Evolutionary conservation across 2,329 filamentous ascomycete genomes (phyloP), one percentile per base, ranked within the genome.

Genomic region (Penicillium sp.): DNA sequence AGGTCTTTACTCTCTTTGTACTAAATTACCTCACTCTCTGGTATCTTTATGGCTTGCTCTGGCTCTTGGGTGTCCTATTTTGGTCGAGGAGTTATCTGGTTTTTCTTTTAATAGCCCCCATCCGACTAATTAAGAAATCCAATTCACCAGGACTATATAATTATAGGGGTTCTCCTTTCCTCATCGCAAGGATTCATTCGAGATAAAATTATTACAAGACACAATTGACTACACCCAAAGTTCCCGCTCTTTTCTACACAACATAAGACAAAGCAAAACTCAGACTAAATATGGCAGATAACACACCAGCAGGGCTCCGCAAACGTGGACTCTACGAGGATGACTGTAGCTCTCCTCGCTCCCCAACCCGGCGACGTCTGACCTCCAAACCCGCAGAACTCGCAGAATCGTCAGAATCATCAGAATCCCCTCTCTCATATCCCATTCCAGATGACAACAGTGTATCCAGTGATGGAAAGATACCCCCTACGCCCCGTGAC

Each of bases 401-500:
- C 6, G 12, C 13, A 38, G 9, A 23, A 9, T 17, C 33, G 7
- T 4, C 47, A 7, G 2, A 6, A 13, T 25, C 33, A 4, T 7
- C 47, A n/a, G 7, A 2, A 12, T 23, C 19, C 21, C 38, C 29
- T 25, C 2, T 1, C 7, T 39, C 21, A 3, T 53, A 45, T 45
- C 50, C 50, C 8, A 15, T 33, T 13, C 17, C 13, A 10, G 21
- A 53, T 6, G 27, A 25, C 27, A 21, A 0, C n/a, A 35, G 29
- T 7, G 0, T 3, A 21, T 19, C 27, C 1, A 51, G 13, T 43
- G 4, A 8, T 10, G 29, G 17, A 19, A 19, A 17, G 1, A 2
- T 2, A 3, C 5, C 9, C 15, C 0, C 7, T 13, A 3, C 6
- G 21, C 19, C 15, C 9, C 0, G 1, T 5, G 4, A 3, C 9